Conservation (phyloP, 257 asterid species). For the Solanum piurae region DNA sequence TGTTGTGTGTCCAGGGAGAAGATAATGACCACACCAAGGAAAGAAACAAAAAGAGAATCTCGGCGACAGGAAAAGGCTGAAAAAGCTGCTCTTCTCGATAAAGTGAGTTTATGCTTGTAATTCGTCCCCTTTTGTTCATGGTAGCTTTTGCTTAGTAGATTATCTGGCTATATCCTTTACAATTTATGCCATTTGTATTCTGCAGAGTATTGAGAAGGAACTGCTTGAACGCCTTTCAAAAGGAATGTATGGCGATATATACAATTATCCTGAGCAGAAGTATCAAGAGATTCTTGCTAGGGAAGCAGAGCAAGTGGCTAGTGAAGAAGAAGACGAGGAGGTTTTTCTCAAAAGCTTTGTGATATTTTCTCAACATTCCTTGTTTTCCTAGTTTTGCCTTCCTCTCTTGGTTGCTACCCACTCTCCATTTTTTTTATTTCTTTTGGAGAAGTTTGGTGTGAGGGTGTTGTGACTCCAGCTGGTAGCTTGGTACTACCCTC, state of each 20-base stretch:
- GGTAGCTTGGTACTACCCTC: neutral
- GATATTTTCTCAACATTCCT: neutral
- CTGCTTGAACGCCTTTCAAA: constrained; percentile 66
- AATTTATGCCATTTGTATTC: constrained; percentile 1
- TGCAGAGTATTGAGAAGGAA: constrained; percentile 83
- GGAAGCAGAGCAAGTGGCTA: constrained; percentile 27
- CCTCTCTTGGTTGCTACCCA: neutral
- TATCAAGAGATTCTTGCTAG: constrained; percentile 50
- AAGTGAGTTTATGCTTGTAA: constrained; percentile 22
- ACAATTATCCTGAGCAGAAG: constrained; percentile 48
- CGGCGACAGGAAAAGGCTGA: constrained; percentile 91
- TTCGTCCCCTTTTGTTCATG: neutral
- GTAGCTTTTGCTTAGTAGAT: neutral
- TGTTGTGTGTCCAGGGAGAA: constrained; percentile 55
- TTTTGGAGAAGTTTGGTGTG: neutral
- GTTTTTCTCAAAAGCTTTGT: constrained; percentile 5
- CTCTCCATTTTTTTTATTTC: neutral
- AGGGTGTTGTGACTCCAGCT: neutral
- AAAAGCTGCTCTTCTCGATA: constrained; percentile 70
- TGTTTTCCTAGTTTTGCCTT: neutral
- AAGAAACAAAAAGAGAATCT: constrained; percentile 66
- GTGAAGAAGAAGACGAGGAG: constrained; percentile 62
- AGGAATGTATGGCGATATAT: constrained; percentile 62
- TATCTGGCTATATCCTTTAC: neutral
- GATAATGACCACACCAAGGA: constrained; percentile 76